Conservation (phyloP, 2,329 filamentous ascomycete genomes). For the Macrophomina phaseolina region DNA sequence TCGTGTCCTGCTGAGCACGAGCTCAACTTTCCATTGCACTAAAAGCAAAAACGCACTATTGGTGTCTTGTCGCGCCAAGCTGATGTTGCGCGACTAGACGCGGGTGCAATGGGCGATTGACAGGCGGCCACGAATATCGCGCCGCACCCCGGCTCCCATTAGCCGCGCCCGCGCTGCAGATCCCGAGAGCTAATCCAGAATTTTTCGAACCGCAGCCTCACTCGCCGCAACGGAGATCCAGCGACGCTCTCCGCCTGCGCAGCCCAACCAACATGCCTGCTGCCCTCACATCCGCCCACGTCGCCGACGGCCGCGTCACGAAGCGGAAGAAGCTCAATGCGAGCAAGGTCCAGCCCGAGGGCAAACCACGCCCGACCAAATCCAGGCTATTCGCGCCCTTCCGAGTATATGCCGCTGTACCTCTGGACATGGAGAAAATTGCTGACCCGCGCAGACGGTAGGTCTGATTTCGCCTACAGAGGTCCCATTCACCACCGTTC, state of each 20-base stretch:
- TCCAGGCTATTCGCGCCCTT: constrained; percentile 94
- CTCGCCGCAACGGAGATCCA: constrained; percentile 13
- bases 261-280: constrained; percentile 15
- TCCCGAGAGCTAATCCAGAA: constrained; percentile 24
- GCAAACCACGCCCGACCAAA: constrained; percentile 38
- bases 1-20: background rate
- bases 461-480: constrained; percentile 89
- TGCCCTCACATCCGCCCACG: constrained; percentile 45
- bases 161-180: constrained; percentile 21
- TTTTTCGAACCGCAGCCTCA: constrained; percentile 24
- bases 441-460: constrained; percentile 68
- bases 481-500: constrained; percentile 88
- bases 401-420: constrained; percentile 64
- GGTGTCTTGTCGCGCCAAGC: background rate
- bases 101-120: background rate
- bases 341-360: constrained; percentile 36
- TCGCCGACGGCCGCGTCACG: constrained; percentile 60
- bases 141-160: constrained; percentile 1
- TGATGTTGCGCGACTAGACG: background rate
- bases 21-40: background rate
- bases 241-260: constrained; percentile 7
- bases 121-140: constrained; percentile 18
- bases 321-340: constrained; percentile 75
- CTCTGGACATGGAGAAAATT: background rate
- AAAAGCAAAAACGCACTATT: background rate